These are phyloP conservation scores for Hypoxylon subgilvum DNA, from an alignment of 495 filamentous ascomycete species.

Conservation along the genomic window DNA sequence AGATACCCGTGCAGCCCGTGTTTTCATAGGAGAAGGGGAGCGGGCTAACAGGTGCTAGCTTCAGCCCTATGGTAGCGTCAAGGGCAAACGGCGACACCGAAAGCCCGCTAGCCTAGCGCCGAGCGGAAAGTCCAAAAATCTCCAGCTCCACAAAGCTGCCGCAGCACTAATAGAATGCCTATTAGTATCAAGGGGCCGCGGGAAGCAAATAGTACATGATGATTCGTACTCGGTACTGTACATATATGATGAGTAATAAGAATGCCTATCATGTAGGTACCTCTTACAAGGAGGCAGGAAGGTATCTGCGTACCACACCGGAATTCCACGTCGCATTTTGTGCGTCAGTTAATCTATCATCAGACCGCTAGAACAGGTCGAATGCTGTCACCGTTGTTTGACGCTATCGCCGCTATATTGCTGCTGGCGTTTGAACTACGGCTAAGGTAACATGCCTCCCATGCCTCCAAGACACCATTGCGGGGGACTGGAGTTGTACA, in stretches of 20 bases:
- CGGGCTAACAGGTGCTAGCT: no score
- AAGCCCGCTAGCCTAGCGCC: slow-evolving; percentile 20
- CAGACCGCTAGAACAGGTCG: slow-evolving; percentile 30
- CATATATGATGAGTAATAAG: no score
- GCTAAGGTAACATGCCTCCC: no score
- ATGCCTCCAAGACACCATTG: no score
- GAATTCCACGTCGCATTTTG: slow-evolving; percentile 20
- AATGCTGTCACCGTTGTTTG: slow-evolving; percentile 4
- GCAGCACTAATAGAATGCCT: no score
- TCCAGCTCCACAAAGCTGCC: slow-evolving; percentile 8
- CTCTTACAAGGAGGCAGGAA: no score
- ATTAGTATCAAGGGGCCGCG: no score
- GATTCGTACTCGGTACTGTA: no score
- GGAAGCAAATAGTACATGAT: no score
- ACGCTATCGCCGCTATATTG: slow-evolving; percentile 15
- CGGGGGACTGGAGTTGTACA: no score
- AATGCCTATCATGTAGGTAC: no score
- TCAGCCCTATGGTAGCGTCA: slow-evolving; percentile 34
- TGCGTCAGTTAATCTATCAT: slow-evolving; percentile 35
- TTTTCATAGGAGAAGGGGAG: neutral
- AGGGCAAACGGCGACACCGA: slow-evolving; percentile 36
- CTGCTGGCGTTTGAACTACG: slow-evolving; percentile 4
- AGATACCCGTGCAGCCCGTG: neutral
- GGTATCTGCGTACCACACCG: neutral
- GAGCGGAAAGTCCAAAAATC: neutral